phyloP scores from a whole-genome alignment of 192 early-diverging fungal genomes.

The Rhizophlyctis rosea region DNA sequence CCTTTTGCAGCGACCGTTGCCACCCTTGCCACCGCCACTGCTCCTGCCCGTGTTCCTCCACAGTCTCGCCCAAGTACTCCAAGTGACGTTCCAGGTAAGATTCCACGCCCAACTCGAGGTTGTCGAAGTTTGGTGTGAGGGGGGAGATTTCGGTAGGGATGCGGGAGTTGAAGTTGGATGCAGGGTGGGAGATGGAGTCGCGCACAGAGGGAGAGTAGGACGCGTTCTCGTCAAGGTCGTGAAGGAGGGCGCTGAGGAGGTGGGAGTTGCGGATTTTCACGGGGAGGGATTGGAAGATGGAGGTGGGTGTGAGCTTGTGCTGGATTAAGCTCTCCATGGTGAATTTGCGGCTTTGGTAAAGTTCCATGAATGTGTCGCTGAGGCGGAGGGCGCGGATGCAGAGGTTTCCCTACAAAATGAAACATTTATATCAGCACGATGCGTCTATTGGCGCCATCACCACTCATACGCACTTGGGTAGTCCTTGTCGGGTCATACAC shows the following conservation, averaged over 20 bases:
- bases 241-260: slow-evolving; percentile 73
- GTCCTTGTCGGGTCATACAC: slow-evolving; percentile 89
- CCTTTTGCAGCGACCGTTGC: slow-evolving; percentile 87
- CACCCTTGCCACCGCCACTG: slow-evolving; percentile 92
- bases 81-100: slow-evolving; percentile 84
- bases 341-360: slow-evolving; percentile 77
- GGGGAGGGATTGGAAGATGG: slow-evolving; percentile 88
- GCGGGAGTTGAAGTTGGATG: slow-evolving; percentile 28
- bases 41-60: slow-evolving; percentile 89
- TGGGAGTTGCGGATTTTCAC: slow-evolving; percentile 82
- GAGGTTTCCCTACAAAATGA: slow-evolving; percentile 62
- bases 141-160: slow-evolving; percentile 25
- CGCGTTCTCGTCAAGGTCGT: slow-evolving; percentile 59
- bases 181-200: slow-evolving; percentile 20
- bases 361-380: slow-evolving; percentile 76
- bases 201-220: slow-evolving; percentile 21
- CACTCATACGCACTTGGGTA: slow-evolving; percentile 64
- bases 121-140: slow-evolving; percentile 55
- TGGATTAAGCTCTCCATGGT: slow-evolving; percentile 74
- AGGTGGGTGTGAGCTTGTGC: slow-evolving; percentile 75
- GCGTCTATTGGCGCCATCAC: background rate
- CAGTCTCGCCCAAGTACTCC: slow-evolving; percentile 72
- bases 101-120: slow-evolving; percentile 77
- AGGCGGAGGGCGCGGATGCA: slow-evolving; percentile 85
- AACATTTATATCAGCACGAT: background rate